A percentile compares a stretch with the other conserved stretches of the same genome.
Evolutionary conservation across 2,329 filamentous ascomycete genomes (phyloP).

Genomic region (Diplocarpon rosae): DNA sequence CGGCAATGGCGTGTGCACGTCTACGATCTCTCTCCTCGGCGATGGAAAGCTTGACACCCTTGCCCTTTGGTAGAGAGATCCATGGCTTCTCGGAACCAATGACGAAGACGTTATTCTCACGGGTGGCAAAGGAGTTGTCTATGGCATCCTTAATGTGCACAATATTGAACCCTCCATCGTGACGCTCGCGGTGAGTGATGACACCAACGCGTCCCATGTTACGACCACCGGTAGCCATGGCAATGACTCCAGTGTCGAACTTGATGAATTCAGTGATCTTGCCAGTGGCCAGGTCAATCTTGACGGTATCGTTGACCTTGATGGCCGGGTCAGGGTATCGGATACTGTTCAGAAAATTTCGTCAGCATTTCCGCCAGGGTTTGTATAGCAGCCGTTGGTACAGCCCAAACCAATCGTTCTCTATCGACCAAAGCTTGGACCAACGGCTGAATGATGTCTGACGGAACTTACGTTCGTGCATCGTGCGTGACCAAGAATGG

Average conservation of each 20-base stretch:
- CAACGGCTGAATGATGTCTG: conserved; percentile 99
- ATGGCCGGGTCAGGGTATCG: conserved; percentile 96
- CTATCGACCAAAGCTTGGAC: conserved; percentile 89
- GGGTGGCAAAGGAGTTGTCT: conserved; percentile 99
- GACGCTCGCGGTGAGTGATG: conserved; percentile 99
- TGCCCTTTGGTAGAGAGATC: conserved; percentile 99
- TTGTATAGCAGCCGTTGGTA: conserved; percentile 28
- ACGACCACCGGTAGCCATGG: conserved; percentile 98
- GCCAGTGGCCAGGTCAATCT: conserved; percentile 93
- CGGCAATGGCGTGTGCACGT: conserved; percentile 46
- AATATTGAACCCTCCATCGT: conserved; percentile 99
- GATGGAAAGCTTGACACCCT: conserved; percentile 99
- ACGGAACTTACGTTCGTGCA: conserved; percentile 99
- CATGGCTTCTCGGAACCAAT: conserved; percentile 98
- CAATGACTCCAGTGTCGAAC: conserved; percentile 97
- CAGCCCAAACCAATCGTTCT: conserved; percentile 23
- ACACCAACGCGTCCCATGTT: conserved; percentile 99
- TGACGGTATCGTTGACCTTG: conserved; percentile 99
- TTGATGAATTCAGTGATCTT: conserved; percentile 98
- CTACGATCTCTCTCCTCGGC: conserved; percentile 98
- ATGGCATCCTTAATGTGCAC: conserved; percentile 99
- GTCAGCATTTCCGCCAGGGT: conserved; percentile 25
- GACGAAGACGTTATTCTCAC: conserved; percentile 99
- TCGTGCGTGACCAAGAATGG: conserved; percentile 99
- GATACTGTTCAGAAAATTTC: conserved; percentile 53